Evolutionary conservation across 257 asterid species (phyloP), one percentile per base, ranked within the genome.

Genomic region (Solanum tarijense): DNA sequence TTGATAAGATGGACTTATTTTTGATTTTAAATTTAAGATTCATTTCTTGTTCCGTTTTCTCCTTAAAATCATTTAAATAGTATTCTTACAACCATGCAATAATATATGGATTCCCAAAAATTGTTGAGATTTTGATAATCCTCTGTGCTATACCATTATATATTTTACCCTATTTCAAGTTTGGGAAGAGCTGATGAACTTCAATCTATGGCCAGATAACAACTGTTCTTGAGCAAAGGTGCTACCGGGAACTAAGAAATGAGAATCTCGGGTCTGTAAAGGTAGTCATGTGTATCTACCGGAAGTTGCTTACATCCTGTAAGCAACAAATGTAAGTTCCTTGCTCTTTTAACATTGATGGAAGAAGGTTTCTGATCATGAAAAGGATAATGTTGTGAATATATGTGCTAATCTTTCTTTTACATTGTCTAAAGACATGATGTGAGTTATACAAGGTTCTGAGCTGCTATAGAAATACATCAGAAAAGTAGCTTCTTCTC

Each of bases 251-350:
- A 88, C 87, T 94, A 90, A 92, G 98, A 89, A 90, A 89, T 74
- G 94, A 92, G 88, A 94, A 94, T 89, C 68, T 93, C 52, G 91
- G 87, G 87, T 60, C 90, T 86, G 98, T 94, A 36, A 93, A 93
- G 91, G 91, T 87, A 85, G 93, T 94, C 90, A 92, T 94, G 89
- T 93, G 94, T 88, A 89, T 94, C 75, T 94, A 93, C 92, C 91
- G 95, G 90, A 94, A 93, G 91, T 91, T 94, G 93, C 87, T 93
- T 86, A 48, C 89, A 85, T 89, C 96, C 86, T 94, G 98, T 92
- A 94, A 90, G 89, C 94, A 93, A 88, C 96, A 94, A 92, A 94
- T 94, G 98, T 94, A 93, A 94, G 98, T 91, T 90, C 89, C 87
- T n/a, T 78, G 72, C 87, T 88, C 88, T 86, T 52, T 85, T 87